Evolutionary conservation across 306 rosid genomes (phyloP), one percentile per base, ranked within the genome.

Genomic region (Lablab purpureus): DNA sequence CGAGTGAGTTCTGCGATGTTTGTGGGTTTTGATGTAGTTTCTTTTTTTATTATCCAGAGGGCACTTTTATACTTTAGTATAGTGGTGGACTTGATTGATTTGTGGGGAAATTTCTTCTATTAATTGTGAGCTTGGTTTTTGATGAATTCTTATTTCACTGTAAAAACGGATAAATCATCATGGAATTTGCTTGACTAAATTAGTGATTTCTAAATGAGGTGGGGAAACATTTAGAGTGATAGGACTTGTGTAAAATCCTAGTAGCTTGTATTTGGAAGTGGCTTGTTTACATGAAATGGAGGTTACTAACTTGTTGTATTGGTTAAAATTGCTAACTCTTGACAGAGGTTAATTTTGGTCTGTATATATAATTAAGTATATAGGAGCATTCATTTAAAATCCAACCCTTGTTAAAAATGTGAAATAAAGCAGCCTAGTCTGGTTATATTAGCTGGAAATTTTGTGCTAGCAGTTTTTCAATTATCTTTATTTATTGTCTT

Each of bases 181-280:
- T 46, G 46, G 37, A 75, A 43, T 80, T 56, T 43, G 45, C 58
- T 25, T 27, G 80, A 66, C 49, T 47, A 27, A 32, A 50, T 74
- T 62, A 70, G 65, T 77, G 64, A 40, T 50, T 71, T 73, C 21
- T 58, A 34, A 58, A 58, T 15, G 56, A 27, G 59, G 56, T 46
- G 5, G 55, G 51, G 68, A 9, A 15, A 67, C 34, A 19, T 22
- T 70, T 56, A 18, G 63, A 59, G 21, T 63, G 14, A 21, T 70
- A 71, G n/a, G 37, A 28, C 69, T 32, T 74, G n/a, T 65, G 19
- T 71, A 45, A n/a, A 46, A 65, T 36, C 37, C 23, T 25, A 11
- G 51, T 55, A 84, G 32, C 34, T 84, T 14, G 75, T 19, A 28
- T 51, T 49, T 36, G 80, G 52, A 52, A 74, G 63, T 83, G 52